Base-by-base conservation (phyloP, 2,329 filamentous ascomycete genomes). In the Neospermospora avenae region DNA sequence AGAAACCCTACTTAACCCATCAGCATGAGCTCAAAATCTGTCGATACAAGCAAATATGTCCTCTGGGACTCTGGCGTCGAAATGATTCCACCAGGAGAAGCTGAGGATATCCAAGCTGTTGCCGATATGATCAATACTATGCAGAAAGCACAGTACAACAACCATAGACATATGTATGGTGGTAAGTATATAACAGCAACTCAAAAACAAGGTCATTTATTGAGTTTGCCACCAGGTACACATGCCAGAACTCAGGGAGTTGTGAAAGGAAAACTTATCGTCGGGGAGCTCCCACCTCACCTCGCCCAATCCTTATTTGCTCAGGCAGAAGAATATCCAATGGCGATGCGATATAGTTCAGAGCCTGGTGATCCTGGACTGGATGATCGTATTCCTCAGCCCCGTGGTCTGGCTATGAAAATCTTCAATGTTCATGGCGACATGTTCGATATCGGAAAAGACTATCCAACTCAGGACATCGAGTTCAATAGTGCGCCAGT, bases 401-500 rank as follows among this genome's bases (percentile, higher is more conserved):
- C 77, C 3, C 73, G 78, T 41, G 79, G 77, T 24, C 76, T 81
- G 44, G 76, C 70, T 11, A 79, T 81, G 72, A 81, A 81, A 64
- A 66, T 81, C 44, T 81, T 81, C 68, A 74, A 77, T 55, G 75
- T 81, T n/a, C 51, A 74, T 4, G 77, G 76, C 6, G 74, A 76
- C 22, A 74, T 74, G 68, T 76, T 78, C 53, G 69, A 75, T 8
- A 70, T 70, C 31, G 75, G 75, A 42, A 72, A 74, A 66, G 65
- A 65, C 25, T 65, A 65, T 13, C 62, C 63, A 0, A 73, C 70
- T 2, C 70, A 73, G 42, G 77, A 80, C 63, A 77, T 81, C 64
- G 76, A 77, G 18, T 81, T 81, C 69, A 81, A 81, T 66, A 78
- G 73, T 59, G 77, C 77, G 1, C 78, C 77, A 0, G 72, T 75